A percentile compares a stretch with the other conserved stretches of the same genome.
These are phyloP conservation scores for Backusella psychrophila DNA, from an alignment of 192 early-diverging fungal species.

Conservation along the genomic window DNA sequence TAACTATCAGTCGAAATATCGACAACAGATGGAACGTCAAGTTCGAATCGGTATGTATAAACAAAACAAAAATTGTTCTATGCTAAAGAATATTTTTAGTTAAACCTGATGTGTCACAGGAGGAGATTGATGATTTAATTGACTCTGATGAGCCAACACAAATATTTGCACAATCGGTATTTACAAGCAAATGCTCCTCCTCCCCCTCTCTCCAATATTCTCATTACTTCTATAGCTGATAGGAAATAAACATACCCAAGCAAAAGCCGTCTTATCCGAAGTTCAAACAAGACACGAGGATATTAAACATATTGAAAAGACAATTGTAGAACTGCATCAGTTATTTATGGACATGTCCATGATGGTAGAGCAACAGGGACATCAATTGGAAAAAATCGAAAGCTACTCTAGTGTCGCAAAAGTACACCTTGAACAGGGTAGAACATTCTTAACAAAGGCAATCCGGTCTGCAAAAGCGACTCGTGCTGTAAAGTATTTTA, in stretches of 20 bases:
- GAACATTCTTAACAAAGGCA: constrained; percentile 18
- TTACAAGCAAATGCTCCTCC: neutral
- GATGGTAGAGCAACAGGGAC: constrained; percentile 71
- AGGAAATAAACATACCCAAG: constrained; percentile 68
- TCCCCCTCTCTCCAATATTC: neutral
- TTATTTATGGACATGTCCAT: constrained; percentile 87
- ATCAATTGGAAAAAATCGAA: constrained; percentile 68
- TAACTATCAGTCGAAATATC: constrained; percentile 74
- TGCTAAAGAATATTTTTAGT: constrained; percentile 37
- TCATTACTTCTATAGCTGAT: constrained; percentile 48
- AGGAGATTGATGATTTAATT: constrained; percentile 70
- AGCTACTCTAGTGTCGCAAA: constrained; percentile 42
- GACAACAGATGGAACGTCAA: constrained; percentile 76
- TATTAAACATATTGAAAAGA: constrained; percentile 83
- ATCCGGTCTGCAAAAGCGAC: constrained; percentile 26
- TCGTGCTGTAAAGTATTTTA: constrained; percentile 19
- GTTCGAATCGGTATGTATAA: constrained; percentile 64
- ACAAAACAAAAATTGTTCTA: neutral
- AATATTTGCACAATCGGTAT: constrained; percentile 79
- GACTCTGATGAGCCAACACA: constrained; percentile 64
- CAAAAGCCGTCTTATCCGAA: constrained; percentile 69
- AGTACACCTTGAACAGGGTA: constrained; percentile 24
- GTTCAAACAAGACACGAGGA: constrained; percentile 83
- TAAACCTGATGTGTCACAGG: constrained; percentile 70
- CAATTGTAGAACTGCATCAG: constrained; percentile 83